Base-by-base conservation (phyloP, 257 asterid genomes). In the Lavandula angustifolia region DNA sequence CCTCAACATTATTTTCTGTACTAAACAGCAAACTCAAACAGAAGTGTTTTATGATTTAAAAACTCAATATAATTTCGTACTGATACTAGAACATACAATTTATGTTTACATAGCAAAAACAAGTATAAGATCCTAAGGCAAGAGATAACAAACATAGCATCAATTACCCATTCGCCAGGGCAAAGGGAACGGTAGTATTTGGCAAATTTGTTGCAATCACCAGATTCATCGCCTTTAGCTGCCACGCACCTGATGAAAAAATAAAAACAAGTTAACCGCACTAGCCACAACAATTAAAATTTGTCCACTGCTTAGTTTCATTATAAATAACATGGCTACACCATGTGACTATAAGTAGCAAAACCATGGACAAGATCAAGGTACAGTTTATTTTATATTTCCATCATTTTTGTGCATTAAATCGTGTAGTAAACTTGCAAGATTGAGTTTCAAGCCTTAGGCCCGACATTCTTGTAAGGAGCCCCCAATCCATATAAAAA, bases 111-210 rank as follows among this genome's bases (percentile, higher is more conserved):
- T 8, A 44, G 33, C 60, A 12, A 29, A 66, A 60, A 33, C 5
- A 41, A 59, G 52, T 3, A 17, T 37, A 10, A 17, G 38, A 59
- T 41, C 17, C 7, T 22, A 58, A 22, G 40, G 12, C 18, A 59
- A 59, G 38, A 18, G 18, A 17, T 11, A n/a, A n/a, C n/a, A 18
- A 40, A 47, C 46, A 50, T 52, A 61, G 42, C 33, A 63, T n/a
- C n/a, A 75, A 94, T 78, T 65, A 89, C 96, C 96, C 96, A 89
- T 89, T 89, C 96, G 10, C 91, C 95, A 3, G 96, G 96, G 85
- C 95, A 89, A 59, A 89, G 96, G 48, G 95, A 79, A 62, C 94
- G 85, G 51, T 86, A 86, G 60, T 84, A 89, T 64, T 82, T 75
- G 52, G 95, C 86, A 7, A 89, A 89, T 71, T 74, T 87, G 40